These are phyloP conservation scores for Cryphonectria nitschkei DNA, from an alignment of 2,329 filamentous ascomycete genomes.

Conservation along the genomic window DNA sequence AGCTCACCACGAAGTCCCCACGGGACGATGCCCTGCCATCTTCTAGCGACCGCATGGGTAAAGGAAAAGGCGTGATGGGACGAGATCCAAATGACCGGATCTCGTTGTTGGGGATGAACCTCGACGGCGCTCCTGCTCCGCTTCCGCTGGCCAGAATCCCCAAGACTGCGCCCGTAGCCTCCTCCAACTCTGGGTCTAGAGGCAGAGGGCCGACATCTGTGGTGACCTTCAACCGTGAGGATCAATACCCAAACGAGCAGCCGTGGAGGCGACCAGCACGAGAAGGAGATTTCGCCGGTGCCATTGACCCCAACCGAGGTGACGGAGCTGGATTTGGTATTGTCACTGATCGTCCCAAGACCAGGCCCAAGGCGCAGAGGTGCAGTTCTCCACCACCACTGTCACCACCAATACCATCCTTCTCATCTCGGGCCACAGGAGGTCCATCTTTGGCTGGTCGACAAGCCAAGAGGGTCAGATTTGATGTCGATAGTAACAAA, in stretches of 20 bases:
- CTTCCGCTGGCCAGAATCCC: neutral
- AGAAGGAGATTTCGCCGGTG: slow-evolving; percentile 27
- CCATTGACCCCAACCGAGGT: slow-evolving; percentile 23
- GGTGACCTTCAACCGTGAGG: neutral
- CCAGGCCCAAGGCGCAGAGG: neutral
- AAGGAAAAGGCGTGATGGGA: neutral
- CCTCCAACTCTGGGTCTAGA: neutral
- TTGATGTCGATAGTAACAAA: neutral
- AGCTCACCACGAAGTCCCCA: slow-evolving; percentile 1
- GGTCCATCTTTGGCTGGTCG: neutral
- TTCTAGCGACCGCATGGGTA: neutral
- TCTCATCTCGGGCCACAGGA: neutral
- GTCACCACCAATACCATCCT: neutral
- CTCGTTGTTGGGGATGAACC: neutral
- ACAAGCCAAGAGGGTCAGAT: neutral
- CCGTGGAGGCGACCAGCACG: slow-evolving; percentile 26
- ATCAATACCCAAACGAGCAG: slow-evolving; percentile 22
- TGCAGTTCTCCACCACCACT: neutral
- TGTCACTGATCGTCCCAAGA: neutral
- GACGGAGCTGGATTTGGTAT: slow-evolving; percentile 27
- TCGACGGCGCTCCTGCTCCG: slow-evolving; percentile 17
- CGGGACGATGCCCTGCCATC: slow-evolving; percentile 1
- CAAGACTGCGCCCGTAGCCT: slow-evolving; percentile 7
- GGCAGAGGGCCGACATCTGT: slow-evolving; percentile 1
- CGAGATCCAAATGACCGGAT: neutral